Base-by-base conservation (phyloP, 2,329 filamentous ascomycete species). In the Helotiales sp. region DNA sequence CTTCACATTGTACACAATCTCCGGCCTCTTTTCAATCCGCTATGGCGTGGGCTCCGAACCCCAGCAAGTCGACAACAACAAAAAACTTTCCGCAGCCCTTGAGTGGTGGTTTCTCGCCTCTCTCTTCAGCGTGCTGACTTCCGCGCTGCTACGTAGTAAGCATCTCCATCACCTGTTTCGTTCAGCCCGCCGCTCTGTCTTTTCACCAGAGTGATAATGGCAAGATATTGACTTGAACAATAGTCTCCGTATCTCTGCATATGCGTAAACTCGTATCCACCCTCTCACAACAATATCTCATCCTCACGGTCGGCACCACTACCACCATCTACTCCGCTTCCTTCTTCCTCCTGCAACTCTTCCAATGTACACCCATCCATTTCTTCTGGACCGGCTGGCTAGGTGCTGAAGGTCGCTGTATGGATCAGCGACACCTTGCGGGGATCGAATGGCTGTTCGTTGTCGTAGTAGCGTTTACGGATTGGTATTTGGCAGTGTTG, bases 401-500 rank as follows among this genome's bases (percentile, higher is more conserved):
- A 15, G 72, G 68, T 0, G 66, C 66, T 1, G 57, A 63, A 0
- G 78, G 78, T 0, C 71, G 59, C 1, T 82, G 80, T 62, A 64
- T 78, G n/a, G 61, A 75, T 46, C 61, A 70, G 15, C 64, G 71
- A 17, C 67, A 76, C 9, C 73, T 80, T n/a, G 75, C 76, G 19
- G 67, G 69, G 40, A 68, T 76, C 1, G 78, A 76, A 0, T 75
- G 77, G 31, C 67, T 76, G 0, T 78, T 81, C 68, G 76, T 76
- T 44, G 72, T 71, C 24, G 65, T 80, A 27, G 74, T 73, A 19
- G 75, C 75, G 4, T 58, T 77, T 4, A 75, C 73, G 47, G 81
- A 83, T 60, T 78, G 78, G 70, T 72, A 72, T 1, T 73, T 82
- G n/a, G 80, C 76, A 1, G 63, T 80, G 2, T 66, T 83, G 9